Evolutionary conservation across 345 rosid species (phyloP).

Genomic region (Balakata baccata): DNA sequence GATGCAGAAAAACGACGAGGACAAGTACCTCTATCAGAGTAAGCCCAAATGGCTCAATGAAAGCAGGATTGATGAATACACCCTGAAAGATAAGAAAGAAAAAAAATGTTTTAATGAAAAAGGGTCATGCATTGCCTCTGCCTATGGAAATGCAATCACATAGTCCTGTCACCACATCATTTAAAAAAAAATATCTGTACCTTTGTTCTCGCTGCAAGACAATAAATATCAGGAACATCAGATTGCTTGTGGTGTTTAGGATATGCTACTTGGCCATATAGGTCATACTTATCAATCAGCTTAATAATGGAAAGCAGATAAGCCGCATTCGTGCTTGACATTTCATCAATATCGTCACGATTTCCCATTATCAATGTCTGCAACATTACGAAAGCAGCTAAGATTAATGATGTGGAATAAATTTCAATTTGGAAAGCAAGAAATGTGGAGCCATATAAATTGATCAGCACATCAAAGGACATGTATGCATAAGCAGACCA

Average conservation of each 20-base stretch:
- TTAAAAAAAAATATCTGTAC: conserved; percentile 31
- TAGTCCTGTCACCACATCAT: background rate
- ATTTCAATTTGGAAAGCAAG: background rate
- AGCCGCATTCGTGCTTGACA: conserved; percentile 81
- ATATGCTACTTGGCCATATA: conserved; percentile 94
- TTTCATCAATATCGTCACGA: conserved; percentile 94
- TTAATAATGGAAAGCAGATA: conserved; percentile 88
- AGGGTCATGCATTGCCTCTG: background rate
- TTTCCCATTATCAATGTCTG: conserved; percentile 97
- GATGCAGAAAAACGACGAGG: conserved; percentile 1
- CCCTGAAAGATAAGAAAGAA: conserved; percentile 49
- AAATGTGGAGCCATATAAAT: background rate
- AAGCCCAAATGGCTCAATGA: conserved; percentile 95
- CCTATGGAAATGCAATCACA: background rate
- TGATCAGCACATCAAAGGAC: background rate
- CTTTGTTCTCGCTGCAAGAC: conserved; percentile 96
- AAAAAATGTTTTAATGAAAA: background rate
- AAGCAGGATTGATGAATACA: conserved; percentile 96
- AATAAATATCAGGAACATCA: conserved; percentile 92
- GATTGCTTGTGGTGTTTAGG: conserved; percentile 97
- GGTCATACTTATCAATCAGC: conserved; percentile 93
- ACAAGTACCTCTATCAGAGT: conserved; percentile 80
- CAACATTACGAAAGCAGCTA: conserved; percentile 20
- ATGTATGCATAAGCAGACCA: background rate
- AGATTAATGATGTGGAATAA: conserved; percentile 2